These are phyloP conservation scores for Irpex sp. DNA, from an alignment of 1,284 basidiomycete genomes.

Conservation along the genomic window DNA sequence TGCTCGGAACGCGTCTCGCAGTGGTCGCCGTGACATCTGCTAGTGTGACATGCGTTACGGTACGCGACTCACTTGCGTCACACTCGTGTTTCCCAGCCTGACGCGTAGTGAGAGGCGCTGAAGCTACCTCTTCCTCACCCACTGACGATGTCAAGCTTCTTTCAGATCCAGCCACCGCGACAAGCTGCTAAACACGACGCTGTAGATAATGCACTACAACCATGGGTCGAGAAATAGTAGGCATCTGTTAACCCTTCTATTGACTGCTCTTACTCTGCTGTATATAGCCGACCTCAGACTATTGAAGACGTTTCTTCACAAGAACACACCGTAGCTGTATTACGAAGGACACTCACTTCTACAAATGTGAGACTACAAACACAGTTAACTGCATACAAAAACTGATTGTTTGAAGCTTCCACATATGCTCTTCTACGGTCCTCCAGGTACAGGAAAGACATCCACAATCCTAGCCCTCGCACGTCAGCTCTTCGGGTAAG, in stretches of 20 bases:
- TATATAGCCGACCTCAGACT: constrained; percentile 84
- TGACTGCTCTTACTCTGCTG: background rate
- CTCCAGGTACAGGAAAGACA: constrained; percentile 98
- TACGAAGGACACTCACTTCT: constrained; percentile 86
- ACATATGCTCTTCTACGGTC: constrained; percentile 98
- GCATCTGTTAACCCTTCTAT: background rate
- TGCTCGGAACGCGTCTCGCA: constrained; percentile 1
- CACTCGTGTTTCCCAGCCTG: constrained; percentile 1
- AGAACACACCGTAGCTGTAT: constrained; percentile 91
- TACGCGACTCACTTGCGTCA: constrained; percentile 9
- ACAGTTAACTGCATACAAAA: too few species aligned
- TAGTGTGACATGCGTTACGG: constrained; percentile 7
- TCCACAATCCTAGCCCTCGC: constrained; percentile 95
- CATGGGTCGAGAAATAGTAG: constrained; percentile 99
- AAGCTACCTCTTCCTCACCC: background rate
- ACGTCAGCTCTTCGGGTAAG: constrained; percentile 90
- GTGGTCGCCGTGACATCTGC: constrained; percentile 2
- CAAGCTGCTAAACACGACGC: constrained; percentile 33
- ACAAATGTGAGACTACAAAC: constrained; percentile 66
- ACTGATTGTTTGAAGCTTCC: background rate
- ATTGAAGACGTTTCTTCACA: constrained; percentile 98
- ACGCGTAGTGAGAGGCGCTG: background rate
- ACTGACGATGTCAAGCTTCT: constrained; percentile 43
- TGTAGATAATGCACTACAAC: constrained; percentile 67
- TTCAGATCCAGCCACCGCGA: constrained; percentile 41